A percentile compares a stretch with the other conserved stretches of the same genome.
phyloP scores from a whole-genome alignment of 768 basidiomycete species.

The Pleurotus eryngii region DNA sequence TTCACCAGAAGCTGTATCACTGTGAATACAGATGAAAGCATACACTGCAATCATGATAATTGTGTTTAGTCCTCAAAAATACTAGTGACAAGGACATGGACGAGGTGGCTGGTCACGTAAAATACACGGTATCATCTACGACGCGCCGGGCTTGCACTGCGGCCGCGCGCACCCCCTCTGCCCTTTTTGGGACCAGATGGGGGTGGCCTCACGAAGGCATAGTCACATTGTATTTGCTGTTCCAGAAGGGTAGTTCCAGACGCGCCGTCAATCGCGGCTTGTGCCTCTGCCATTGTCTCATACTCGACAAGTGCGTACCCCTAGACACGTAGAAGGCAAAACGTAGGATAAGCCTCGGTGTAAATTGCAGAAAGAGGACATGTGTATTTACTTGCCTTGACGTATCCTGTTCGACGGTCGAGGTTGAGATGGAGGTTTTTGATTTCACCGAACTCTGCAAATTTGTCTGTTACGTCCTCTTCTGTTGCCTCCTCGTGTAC shows the following conservation, averaged over 20 bases:
- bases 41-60: not conserved
- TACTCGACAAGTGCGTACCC: slow-evolving; percentile 98
- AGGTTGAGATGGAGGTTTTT: slow-evolving; percentile 97
- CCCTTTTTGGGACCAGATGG: slow-evolving; percentile 81
- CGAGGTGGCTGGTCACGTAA: not conserved
- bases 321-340: slow-evolving; percentile 36
- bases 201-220: slow-evolving; percentile 88
- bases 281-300: slow-evolving; percentile 91
- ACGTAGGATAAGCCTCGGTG: not conserved
- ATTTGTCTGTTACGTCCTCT: slow-evolving; percentile 95
- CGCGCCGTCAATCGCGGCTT: slow-evolving; percentile 89
- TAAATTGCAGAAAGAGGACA: slow-evolving; percentile 2
- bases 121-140: slow-evolving; percentile 35
- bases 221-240: slow-evolving; percentile 86
- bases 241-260: slow-evolving; percentile 82
- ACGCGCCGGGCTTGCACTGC: slow-evolving; percentile 78
- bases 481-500: slow-evolving; percentile 99
- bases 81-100: too few relatives aligned
- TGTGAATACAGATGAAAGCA: not conserved
- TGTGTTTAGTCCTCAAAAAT: not conserved
- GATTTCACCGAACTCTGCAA: slow-evolving; percentile 94
- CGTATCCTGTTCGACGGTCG: slow-evolving; percentile 96
- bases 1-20: too few relatives aligned
- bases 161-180: slow-evolving; percentile 55
- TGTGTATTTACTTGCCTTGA: slow-evolving; percentile 60